Percentiles rank a stretch among this genome's conserved stretches.
These are phyloP conservation scores for Pulveroboletus ravenelii DNA, from an alignment of 768 basidiomycete species.

Conservation along the genomic window DNA sequence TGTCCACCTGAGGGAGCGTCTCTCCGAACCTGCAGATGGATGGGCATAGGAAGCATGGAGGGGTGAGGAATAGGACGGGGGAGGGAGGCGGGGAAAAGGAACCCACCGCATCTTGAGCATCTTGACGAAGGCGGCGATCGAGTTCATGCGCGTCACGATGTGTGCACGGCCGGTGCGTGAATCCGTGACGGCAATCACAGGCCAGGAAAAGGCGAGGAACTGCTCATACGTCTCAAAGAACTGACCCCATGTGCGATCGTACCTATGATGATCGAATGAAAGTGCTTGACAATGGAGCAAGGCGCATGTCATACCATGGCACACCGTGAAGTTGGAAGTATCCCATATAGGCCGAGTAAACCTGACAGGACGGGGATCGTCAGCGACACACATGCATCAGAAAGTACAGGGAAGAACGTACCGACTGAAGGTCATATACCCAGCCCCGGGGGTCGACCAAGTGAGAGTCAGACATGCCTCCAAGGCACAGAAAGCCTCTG, in stretches of 20 bases:
- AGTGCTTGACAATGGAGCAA: not conserved
- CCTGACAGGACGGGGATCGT: slow-evolving; percentile 25
- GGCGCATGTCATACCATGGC: slow-evolving; percentile 46
- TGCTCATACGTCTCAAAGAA: slow-evolving; percentile 75
- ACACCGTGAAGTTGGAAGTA: slow-evolving; percentile 69
- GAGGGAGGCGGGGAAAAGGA: not conserved
- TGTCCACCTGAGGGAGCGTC: slow-evolving; percentile 65
- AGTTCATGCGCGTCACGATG: slow-evolving; percentile 71
- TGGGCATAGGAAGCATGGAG: not conserved
- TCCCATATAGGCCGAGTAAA: slow-evolving; percentile 75
- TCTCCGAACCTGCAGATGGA: slow-evolving; percentile 55
- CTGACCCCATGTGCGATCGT: slow-evolving; percentile 75
- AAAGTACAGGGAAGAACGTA: slow-evolving; percentile 32
- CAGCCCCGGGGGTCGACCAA: slow-evolving; percentile 73
- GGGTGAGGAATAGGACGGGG: not conserved
- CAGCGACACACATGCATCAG: not conserved
- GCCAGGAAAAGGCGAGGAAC: slow-evolving; percentile 81
- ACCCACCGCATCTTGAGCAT: slow-evolving; percentile 78
- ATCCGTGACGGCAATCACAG: slow-evolving; percentile 74
- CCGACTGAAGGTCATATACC: slow-evolving; percentile 78
- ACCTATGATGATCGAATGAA: slow-evolving; percentile 40
- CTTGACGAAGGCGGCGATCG: slow-evolving; percentile 70
- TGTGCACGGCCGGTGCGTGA: slow-evolving; percentile 66
- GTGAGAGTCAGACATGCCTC: slow-evolving; percentile 59
- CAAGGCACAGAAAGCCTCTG: not conserved